Percentiles rank a stretch among this genome's conserved stretches.
phyloP scores from a whole-genome alignment of 2,329 filamentous ascomycete species.

The Ophiocordyceps camponoti-saundersi region DNA sequence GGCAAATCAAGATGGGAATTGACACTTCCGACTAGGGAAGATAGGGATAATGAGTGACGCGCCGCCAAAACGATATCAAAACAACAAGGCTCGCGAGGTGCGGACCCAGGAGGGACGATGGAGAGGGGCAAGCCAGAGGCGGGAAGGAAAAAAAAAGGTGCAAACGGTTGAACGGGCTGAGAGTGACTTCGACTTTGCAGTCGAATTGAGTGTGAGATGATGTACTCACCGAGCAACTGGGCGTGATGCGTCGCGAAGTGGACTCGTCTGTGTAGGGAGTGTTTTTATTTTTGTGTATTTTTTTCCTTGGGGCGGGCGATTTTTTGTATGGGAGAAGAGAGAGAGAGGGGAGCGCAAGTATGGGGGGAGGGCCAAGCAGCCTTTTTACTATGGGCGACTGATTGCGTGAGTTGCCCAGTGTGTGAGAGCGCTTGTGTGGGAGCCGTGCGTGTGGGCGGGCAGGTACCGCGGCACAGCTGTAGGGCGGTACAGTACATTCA shows the following conservation, averaged over 20 bases:
- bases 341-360: conserved; percentile 25
- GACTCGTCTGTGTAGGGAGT: conserved; percentile 32
- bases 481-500: not conserved
- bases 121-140: not conserved
- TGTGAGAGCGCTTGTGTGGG: conserved; percentile 13
- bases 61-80: no score
- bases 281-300: conserved; percentile 14
- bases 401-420: conserved; percentile 28
- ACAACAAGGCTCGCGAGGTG: no score
- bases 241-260: conserved; percentile 23
- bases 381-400: conserved; percentile 50
- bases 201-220: conserved; percentile 12
- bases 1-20: not conserved
- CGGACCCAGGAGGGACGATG: no score
- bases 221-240: conserved; percentile 35
- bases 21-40: not conserved
- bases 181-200: conserved; percentile 17
- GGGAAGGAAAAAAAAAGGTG: not conserved
- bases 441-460: conserved; percentile 4
- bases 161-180: conserved; percentile 4
- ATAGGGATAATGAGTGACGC: not conserved
- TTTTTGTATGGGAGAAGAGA: conserved; percentile 44
- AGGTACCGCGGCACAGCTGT: not conserved
- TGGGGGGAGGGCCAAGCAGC: conserved; percentile 35
- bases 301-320: not conserved